These are phyloP conservation scores for Schizopora paradoxa DNA, from an alignment of 1,284 basidiomycete genomes.

Conservation along the genomic window DNA sequence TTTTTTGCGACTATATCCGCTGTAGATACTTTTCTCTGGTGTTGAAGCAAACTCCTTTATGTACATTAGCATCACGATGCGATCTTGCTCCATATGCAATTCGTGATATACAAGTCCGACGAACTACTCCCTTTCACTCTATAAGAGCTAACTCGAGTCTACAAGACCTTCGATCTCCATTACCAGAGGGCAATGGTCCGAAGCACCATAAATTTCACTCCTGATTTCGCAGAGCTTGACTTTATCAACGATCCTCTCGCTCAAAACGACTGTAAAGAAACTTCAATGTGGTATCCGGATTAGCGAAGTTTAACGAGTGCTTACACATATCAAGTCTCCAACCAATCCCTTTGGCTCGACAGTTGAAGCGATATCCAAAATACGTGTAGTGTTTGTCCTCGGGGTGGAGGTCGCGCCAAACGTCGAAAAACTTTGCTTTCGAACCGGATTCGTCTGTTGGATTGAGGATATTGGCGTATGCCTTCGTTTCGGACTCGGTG, in stretches of 20 bases:
- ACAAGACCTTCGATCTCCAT: slow-evolving; percentile 46
- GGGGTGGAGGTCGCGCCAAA: slow-evolving; percentile 78
- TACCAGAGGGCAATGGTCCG: slow-evolving; percentile 79
- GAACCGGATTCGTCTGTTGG: slow-evolving; percentile 33
- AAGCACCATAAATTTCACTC: slow-evolving; percentile 79
- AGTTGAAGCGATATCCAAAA: slow-evolving; percentile 81
- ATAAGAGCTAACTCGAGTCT: too few relatives aligned
- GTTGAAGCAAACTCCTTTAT: too few relatives aligned
- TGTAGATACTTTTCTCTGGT: too few relatives aligned
- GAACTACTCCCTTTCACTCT: too few relatives aligned
- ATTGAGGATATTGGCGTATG: slow-evolving; percentile 59
- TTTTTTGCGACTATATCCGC: too few relatives aligned
- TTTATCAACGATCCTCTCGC: slow-evolving; percentile 55
- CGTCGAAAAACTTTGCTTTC: slow-evolving; percentile 55
- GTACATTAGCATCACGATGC: too few relatives aligned
- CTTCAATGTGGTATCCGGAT: not conserved
- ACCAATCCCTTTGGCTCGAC: slow-evolving; percentile 74
- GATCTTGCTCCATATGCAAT: too few relatives aligned
- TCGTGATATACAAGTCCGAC: too few relatives aligned
- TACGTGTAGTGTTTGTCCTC: slow-evolving; percentile 72
- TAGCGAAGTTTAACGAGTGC: slow-evolving; percentile 25
- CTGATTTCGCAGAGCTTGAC: slow-evolving; percentile 78
- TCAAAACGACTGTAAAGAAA: slow-evolving; percentile 54
- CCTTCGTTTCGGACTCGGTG: slow-evolving; percentile 72
- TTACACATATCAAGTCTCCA: slow-evolving; percentile 86